These are phyloP conservation scores for Planoprotostelium fungivorum DNA, from an alignment of 78 protist species.

Conservation along the genomic window DNA sequence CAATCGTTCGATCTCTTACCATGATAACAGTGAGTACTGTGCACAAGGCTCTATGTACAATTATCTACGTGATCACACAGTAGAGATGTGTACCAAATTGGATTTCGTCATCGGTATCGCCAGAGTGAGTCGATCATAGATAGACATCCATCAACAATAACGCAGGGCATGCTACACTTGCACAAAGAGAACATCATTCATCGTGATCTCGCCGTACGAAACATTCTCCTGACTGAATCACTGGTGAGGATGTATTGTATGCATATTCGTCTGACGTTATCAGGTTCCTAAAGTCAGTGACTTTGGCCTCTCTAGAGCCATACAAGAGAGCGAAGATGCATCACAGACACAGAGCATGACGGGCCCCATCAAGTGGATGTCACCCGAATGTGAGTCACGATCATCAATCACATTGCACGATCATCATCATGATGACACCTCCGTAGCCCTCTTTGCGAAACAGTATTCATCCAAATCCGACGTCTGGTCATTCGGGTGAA, in stretches of 20 bases:
- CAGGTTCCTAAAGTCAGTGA: background rate
- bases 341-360: background rate
- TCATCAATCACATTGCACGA: background rate
- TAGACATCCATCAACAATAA: no score
- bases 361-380: background rate
- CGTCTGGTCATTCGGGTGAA: background rate
- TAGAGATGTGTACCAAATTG: background rate
- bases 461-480: background rate
- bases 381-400: background rate
- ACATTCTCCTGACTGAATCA: background rate
- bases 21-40: background rate
- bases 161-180: background rate
- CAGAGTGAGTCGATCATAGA: background rate
- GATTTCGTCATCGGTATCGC: background rate
- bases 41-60: background rate
- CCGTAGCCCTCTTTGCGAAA: background rate
- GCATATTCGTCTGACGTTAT: background rate
- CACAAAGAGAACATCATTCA: background rate
- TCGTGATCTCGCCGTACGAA: background rate
- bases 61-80: background rate
- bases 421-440: background rate
- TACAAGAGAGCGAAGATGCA: background rate
- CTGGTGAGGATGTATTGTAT: background rate
- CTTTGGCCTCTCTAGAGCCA: background rate
- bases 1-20: background rate